Conservation (phyloP, 2,329 filamentous ascomycete species). For the Aspergillus transmontanensis region DNA sequence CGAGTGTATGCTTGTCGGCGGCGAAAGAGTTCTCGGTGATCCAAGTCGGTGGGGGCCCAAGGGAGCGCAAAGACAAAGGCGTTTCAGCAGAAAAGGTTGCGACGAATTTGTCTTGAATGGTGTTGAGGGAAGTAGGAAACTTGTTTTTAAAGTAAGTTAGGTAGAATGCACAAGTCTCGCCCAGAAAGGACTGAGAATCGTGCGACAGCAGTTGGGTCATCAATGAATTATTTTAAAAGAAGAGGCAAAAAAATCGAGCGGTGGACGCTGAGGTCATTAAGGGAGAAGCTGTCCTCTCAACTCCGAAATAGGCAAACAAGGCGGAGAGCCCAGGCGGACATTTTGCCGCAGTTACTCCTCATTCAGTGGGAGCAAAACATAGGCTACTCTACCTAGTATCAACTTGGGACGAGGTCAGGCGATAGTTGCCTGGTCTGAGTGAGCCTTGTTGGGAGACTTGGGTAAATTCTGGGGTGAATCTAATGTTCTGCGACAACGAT, state of each 20-base stretch:
- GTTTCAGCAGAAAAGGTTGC: conserved; percentile 25
- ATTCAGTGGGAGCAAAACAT: background rate
- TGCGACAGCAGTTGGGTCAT: conserved; percentile 44
- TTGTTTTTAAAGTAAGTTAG: conserved; percentile 37
- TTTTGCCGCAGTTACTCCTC: conserved; percentile 8
- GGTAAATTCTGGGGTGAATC: background rate
- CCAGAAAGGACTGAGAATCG: conserved; percentile 41
- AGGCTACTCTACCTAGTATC: background rate
- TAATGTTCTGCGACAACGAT: background rate
- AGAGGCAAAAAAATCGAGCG: conserved; percentile 2
- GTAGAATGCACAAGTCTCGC: conserved; percentile 44
- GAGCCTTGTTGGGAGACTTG: background rate
- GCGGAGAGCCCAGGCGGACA: conserved; percentile 14
- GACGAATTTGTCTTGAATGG: conserved; percentile 35
- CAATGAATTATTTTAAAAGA: conserved; percentile 20
- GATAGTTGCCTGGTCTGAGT: background rate
- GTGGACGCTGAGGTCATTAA: conserved; percentile 19
- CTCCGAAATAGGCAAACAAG: conserved; percentile 11
- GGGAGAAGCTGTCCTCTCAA: conserved; percentile 15
- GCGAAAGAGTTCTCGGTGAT: conserved; percentile 17
- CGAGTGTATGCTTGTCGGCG: conserved; percentile 24
- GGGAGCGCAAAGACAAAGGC: conserved; percentile 15
- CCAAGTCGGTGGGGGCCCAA: conserved; percentile 23
- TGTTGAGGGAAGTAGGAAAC: conserved; percentile 34
- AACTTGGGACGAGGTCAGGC: background rate